Percentiles rank a stretch among this genome's conserved stretches.
phyloP scores from a whole-genome alignment of 192 early-diverging fungal species.

The Backusella circina region DNA sequence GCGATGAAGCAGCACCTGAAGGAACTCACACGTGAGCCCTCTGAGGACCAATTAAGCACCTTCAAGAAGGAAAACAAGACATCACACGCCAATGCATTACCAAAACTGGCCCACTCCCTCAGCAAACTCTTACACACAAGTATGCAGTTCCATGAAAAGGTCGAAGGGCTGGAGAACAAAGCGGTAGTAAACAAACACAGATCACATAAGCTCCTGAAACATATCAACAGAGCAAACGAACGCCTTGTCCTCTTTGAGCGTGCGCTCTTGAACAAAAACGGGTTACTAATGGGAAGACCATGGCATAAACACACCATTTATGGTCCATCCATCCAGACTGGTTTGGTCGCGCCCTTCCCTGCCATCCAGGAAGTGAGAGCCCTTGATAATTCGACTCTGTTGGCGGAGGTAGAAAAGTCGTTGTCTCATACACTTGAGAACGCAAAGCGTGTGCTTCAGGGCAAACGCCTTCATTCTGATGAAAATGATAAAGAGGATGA shows the following conservation, averaged over 20 bases:
- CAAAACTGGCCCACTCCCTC: not conserved
- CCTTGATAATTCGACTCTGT: not conserved
- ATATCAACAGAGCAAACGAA: slow-evolving; percentile 38
- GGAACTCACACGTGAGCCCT: slow-evolving; percentile 18
- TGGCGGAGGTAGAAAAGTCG: not conserved
- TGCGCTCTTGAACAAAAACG: slow-evolving; percentile 48
- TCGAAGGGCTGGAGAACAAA: not conserved
- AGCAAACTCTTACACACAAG: not conserved
- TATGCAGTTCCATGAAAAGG: not conserved
- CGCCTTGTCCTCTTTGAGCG: slow-evolving; percentile 44
- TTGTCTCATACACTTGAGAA: not conserved
- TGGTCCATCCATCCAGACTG: slow-evolving; percentile 29
- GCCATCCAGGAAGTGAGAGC: not conserved
- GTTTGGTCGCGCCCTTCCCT: not conserved
- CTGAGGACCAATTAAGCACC: not conserved
- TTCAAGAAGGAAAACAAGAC: not conserved
- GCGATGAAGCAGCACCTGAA: slow-evolving; percentile 33
- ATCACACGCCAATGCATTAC: not conserved
- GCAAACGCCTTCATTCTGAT: not conserved
- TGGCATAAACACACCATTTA: slow-evolving; percentile 60
- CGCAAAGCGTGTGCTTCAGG: not conserved
- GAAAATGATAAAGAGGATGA: not conserved
- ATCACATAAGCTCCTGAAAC: slow-evolving; percentile 7
- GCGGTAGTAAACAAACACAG: not conserved
- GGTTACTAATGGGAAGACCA: slow-evolving; percentile 31